Evolutionary conservation across 805 yeast species (phyloP).

Genomic region (Barnettozyma wickerhamii): DNA sequence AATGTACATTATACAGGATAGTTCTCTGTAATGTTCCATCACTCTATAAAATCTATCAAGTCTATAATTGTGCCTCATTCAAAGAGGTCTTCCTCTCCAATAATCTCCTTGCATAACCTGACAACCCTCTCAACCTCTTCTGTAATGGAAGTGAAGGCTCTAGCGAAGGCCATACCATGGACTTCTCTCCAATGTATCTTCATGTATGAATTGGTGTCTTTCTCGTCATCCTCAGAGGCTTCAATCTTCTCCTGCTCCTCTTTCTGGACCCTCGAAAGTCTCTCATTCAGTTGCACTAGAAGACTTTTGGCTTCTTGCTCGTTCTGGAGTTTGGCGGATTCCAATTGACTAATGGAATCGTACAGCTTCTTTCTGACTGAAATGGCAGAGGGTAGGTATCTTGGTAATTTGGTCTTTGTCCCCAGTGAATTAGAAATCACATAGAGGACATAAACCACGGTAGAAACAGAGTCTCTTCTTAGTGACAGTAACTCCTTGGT

Average conservation of each 20-base stretch:
- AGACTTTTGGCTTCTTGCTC: constrained; percentile 1
- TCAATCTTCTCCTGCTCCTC: background rate
- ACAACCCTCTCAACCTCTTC: constrained; percentile 37
- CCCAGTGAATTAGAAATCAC: constrained; percentile 39
- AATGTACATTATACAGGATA: no score
- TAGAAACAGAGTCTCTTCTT: constrained; percentile 44
- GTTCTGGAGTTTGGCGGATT: constrained; percentile 11
- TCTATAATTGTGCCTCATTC: background rate
- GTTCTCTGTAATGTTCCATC: no score
- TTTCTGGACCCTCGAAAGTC: constrained; percentile 9
- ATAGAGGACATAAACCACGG: constrained; percentile 40
- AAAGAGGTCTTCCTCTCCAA: constrained; percentile 37
- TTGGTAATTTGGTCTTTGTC: constrained; percentile 35
- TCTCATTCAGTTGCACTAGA: constrained; percentile 11
- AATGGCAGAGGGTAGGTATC: constrained; percentile 41
- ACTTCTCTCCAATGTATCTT: constrained; percentile 42
- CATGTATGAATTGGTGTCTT: constrained; percentile 13
- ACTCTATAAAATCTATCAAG: no score
- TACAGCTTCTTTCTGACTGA: constrained; percentile 39
- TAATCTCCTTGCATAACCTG: constrained; percentile 33
- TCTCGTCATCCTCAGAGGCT: constrained; percentile 7
- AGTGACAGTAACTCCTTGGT: constrained; percentile 37
- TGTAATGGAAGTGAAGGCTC: constrained; percentile 43
- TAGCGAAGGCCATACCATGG: constrained; percentile 46
- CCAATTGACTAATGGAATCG: constrained; percentile 34